Conservation (phyloP, 176 grass and related monocot species). For the Rhipidocladum racemiflorum region DNA sequence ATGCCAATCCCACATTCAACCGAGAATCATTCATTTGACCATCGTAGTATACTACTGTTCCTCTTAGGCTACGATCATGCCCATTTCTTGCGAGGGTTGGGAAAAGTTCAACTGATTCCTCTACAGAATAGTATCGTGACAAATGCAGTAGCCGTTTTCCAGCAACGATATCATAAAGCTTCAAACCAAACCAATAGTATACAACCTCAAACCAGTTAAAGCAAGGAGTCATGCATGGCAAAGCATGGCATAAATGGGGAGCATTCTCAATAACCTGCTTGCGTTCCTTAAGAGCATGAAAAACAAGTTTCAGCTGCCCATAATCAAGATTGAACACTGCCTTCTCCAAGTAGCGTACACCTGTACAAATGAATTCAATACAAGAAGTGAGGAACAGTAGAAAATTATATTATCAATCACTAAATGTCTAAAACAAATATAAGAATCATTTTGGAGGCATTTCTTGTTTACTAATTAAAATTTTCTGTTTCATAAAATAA, state of each 20-base stretch:
- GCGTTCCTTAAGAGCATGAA: constrained; percentile 87
- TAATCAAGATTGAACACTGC: constrained; percentile 97
- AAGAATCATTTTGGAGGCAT: not conserved
- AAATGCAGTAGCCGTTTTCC: constrained; percentile 83
- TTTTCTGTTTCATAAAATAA: not conserved
- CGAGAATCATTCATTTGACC: constrained; percentile 96
- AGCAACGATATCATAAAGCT: constrained; percentile 90
- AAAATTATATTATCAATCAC: constrained; percentile 16
- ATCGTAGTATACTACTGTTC: constrained; percentile 95
- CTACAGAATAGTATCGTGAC: constrained; percentile 92
- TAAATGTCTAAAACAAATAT: not conserved
- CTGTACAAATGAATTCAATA: constrained; percentile 40
- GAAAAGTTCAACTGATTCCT: constrained; percentile 83
- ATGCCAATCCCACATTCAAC: constrained; percentile 88
- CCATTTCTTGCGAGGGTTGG: constrained; percentile 73
- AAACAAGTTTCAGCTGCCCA: constrained; percentile 88
- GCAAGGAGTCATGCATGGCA: constrained; percentile 97
- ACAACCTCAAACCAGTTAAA: constrained; percentile 96
- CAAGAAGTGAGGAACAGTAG: not conserved
- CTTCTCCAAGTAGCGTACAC: constrained; percentile 94
- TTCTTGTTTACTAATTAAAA: not conserved
- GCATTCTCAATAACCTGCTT: constrained; percentile 94
- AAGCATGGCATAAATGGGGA: constrained; percentile 82
- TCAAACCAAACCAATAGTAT: constrained; percentile 92
- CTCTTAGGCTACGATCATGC: constrained; percentile 70